Evolutionary conservation across 352 stramenopile genomes (phyloP).

Genomic region (Globisporangium recalcitrans): DNA sequence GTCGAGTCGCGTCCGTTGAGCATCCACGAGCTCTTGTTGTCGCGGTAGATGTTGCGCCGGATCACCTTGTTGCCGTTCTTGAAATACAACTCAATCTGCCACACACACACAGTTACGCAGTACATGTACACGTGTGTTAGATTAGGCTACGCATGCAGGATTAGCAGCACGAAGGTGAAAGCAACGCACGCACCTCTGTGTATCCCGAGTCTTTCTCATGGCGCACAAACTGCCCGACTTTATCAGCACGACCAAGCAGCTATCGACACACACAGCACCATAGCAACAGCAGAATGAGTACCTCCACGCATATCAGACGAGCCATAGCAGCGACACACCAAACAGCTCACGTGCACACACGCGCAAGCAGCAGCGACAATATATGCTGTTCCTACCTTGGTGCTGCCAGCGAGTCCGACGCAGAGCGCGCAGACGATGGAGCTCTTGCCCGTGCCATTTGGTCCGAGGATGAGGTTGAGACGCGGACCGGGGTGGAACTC

Average conservation of each 20-base stretch:
- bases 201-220: conserved; percentile 82
- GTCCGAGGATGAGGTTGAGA: conserved; percentile 97
- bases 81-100: conserved; percentile 94
- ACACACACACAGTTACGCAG: neutral
- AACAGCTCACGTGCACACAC: neutral
- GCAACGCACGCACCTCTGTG: conserved; percentile 42
- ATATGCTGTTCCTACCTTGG: conserved; percentile 49
- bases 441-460: conserved; percentile 94
- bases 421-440: conserved; percentile 97
- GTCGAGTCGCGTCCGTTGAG: conserved; percentile 66
- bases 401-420: conserved; percentile 93
- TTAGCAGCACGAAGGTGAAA: neutral
- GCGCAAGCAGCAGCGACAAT: neutral
- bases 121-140: neutral
- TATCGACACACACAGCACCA: conserved; percentile 17
- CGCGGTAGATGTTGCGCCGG: conserved; percentile 88
- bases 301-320: neutral
- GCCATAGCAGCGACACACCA: neutral
- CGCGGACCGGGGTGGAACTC: conserved; percentile 89
- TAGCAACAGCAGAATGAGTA: neutral
- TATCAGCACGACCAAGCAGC: conserved; percentile 93
- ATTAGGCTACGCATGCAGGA: neutral
- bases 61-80: conserved; percentile 77
- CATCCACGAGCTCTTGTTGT: conserved; percentile 84
- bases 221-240: conserved; percentile 88